phyloP scores from a whole-genome alignment of 805 yeast species.

The Myxozyma melibiosi region DNA sequence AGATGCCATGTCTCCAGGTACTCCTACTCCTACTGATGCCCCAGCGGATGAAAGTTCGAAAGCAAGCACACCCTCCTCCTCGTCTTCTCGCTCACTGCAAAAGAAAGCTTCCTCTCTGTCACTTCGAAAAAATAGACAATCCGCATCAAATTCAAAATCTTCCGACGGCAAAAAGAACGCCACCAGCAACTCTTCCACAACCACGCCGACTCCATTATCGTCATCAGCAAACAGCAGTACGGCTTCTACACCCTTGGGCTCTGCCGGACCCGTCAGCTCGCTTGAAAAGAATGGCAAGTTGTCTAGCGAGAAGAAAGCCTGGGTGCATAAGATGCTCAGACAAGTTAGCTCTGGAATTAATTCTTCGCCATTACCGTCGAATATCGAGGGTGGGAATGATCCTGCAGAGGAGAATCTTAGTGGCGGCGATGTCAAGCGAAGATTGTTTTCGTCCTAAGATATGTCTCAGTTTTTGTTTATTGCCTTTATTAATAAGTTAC shows the following conservation, averaged over 20 bases:
- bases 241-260: conserved; percentile 12
- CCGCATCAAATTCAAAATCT: not conserved
- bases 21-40: not conserved
- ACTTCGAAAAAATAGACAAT: not conserved
- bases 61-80: not conserved
- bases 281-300: conserved; percentile 10
- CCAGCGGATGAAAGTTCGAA: not conserved
- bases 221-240: not conserved
- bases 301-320: conserved; percentile 24
- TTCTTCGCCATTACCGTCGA: not conserved
- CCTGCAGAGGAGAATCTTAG: conserved; percentile 4
- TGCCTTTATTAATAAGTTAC: not conserved
- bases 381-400: not conserved
- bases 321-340: conserved; percentile 27
- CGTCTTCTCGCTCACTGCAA: conserved; percentile 3
- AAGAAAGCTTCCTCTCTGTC: too few species aligned
- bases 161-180: not conserved
- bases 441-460: conserved; percentile 4
- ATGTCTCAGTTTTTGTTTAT: not conserved
- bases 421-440: conserved; percentile 1
- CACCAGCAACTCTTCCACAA: not conserved
- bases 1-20: not conserved
- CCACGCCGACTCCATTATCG: not conserved
- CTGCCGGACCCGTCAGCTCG: conserved; percentile 21
- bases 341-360: conserved; percentile 12